A percentile compares a stretch with the other conserved stretches of the same genome.
These are phyloP conservation scores for Malus hybrid DNA, from an alignment of 331 rosid genomes.

Conservation along the genomic window DNA sequence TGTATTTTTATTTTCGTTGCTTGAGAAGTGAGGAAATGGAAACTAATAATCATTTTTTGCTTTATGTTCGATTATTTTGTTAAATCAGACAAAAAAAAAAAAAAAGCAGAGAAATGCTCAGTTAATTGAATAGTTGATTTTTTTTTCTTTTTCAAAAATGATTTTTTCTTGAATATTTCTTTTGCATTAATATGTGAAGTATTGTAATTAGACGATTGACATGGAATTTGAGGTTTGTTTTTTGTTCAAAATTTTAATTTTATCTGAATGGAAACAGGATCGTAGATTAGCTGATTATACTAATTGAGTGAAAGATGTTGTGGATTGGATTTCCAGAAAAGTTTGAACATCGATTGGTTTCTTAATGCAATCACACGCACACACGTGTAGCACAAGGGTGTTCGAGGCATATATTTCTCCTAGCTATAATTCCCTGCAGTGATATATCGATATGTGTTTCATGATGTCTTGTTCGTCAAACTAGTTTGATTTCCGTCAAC, in stretches of 20 bases:
- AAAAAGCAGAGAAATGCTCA: neutral
- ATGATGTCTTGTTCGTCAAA: neutral
- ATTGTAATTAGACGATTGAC: neutral
- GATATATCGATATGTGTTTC: neutral
- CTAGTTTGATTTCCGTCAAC: neutral
- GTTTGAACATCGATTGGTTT: neutral
- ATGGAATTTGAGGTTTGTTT: neutral
- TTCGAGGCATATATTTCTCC: neutral
- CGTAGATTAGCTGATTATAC: neutral
- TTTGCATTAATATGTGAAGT: neutral
- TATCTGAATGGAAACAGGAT: no score
- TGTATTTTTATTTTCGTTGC: neutral
- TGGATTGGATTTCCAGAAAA: neutral
- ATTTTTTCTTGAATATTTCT: neutral
- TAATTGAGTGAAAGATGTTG: neutral
- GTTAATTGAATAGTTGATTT: neutral
- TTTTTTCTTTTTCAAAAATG: neutral
- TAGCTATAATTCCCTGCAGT: neutral
- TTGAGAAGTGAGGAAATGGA: neutral
- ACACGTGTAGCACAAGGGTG: neutral
- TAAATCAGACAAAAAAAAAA: neutral
- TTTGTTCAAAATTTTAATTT: neutral
- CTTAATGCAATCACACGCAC: neutral
- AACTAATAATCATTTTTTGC: neutral
- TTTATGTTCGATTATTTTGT: neutral